These are phyloP conservation scores for Perkinsus chesapeaki DNA, from an alignment of 169 alveolate genomes.

Conservation along the genomic window DNA sequence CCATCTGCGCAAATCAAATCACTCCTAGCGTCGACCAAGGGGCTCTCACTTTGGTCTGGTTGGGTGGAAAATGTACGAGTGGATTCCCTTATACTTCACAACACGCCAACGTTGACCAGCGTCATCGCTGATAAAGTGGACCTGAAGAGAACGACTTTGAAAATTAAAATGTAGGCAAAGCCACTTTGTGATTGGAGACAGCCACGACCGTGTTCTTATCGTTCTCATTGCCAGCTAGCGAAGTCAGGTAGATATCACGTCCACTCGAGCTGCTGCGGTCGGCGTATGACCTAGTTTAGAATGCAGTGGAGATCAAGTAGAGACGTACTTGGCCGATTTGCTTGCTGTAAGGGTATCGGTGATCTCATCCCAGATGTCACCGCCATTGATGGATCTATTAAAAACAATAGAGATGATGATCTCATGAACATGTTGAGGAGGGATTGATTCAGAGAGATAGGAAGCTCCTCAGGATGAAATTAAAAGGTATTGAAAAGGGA, in stretches of 20 bases:
- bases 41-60: constrained; percentile 19
- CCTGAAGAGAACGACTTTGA: neutral
- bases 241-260: neutral
- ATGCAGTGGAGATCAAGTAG: neutral
- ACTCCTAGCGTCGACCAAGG: too few species aligned
- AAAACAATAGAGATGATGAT: constrained; percentile 59
- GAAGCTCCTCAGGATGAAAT: constrained; percentile 20
- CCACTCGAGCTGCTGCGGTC: neutral
- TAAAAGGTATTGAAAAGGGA: constrained; percentile 6
- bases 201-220: neutral
- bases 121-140: neutral
- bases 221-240: neutral
- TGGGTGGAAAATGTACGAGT: constrained; percentile 69
- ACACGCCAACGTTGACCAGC: constrained; percentile 58
- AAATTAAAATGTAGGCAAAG: neutral
- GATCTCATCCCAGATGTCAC: neutral
- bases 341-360: neutral
- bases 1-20: constrained; percentile 38
- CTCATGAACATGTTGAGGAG: constrained; percentile 55
- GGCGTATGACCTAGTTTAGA: neutral
- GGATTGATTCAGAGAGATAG: constrained; percentile 52
- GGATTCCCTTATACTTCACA: constrained; percentile 51
- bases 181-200: constrained; percentile 40
- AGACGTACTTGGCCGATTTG: neutral
- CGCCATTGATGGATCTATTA: constrained; percentile 29